Evolutionary conservation across 495 filamentous ascomycete genomes (phyloP).

Genomic region (Lophiotrema nucula): DNA sequence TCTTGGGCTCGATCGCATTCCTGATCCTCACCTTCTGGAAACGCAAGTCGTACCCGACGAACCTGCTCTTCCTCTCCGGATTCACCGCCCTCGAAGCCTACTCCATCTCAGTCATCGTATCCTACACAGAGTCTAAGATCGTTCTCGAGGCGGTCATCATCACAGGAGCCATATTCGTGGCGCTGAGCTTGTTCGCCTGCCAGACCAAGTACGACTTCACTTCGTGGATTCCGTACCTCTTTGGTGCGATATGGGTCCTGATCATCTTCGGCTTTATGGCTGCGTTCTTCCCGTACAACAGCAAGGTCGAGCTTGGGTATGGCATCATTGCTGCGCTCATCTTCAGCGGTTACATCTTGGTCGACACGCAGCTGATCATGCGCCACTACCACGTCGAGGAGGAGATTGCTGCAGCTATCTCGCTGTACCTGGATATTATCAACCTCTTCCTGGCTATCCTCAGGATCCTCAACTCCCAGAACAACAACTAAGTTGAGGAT

Average conservation of each 20-base stretch:
- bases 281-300: slow-evolving; percentile 76
- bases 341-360: slow-evolving; percentile 90
- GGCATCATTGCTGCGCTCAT: slow-evolving; percentile 76
- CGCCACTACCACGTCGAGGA: slow-evolving; percentile 96
- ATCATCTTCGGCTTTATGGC: slow-evolving; percentile 90
- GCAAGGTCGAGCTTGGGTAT: slow-evolving; percentile 78
- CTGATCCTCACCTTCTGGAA: slow-evolving; percentile 96
- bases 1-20: slow-evolving; percentile 77
- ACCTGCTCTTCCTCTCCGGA: slow-evolving; percentile 84
- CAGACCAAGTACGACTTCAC: slow-evolving; percentile 99
- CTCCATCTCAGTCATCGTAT: slow-evolving; percentile 84
- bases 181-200: slow-evolving; percentile 90
- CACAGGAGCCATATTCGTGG: slow-evolving; percentile 90
- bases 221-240: slow-evolving; percentile 91
- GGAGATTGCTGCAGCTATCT: slow-evolving; percentile 95
- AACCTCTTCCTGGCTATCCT: slow-evolving; percentile 95
- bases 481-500: slow-evolving; percentile 61
- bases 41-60: slow-evolving; percentile 92
- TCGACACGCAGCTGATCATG: slow-evolving; percentile 94
- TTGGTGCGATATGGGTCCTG: slow-evolving; percentile 83
- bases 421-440: slow-evolving; percentile 92
- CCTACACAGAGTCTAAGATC: slow-evolving; percentile 75
- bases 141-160: slow-evolving; percentile 89
- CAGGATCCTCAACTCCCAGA: slow-evolving; percentile 83
- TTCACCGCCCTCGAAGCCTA: slow-evolving; percentile 96